Percentiles rank a stretch among this genome's conserved stretches.
These are phyloP conservation scores for Blastocystis sp. DNA, from an alignment of 352 stramenopile genomes.

Conservation along the genomic window DNA sequence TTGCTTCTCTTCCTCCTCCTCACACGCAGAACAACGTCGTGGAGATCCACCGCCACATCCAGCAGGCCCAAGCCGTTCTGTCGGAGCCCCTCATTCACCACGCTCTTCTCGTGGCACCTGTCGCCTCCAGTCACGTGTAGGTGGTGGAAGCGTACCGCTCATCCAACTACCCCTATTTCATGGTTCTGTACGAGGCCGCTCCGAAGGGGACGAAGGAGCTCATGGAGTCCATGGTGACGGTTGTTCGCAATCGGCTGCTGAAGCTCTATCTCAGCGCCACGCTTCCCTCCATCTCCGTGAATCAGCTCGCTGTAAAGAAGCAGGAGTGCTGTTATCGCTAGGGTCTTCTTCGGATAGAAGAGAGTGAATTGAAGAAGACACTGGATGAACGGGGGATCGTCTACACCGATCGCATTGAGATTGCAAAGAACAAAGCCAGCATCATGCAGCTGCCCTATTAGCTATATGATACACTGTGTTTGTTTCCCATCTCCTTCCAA, in stretches of 20 bases:
- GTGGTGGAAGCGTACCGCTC: slow-evolving; percentile 16
- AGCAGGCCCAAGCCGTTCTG: background rate
- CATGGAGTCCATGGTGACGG: slow-evolving; percentile 10
- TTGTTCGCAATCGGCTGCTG: background rate
- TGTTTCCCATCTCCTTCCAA: too few relatives aligned
- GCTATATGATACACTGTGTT: too few relatives aligned
- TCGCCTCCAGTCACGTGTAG: background rate
- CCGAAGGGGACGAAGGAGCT: background rate
- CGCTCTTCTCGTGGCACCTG: slow-evolving; percentile 2
- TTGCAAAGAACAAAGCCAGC: background rate
- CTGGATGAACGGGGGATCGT: background rate
- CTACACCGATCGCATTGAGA: slow-evolving; percentile 3
- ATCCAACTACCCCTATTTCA: slow-evolving; percentile 26
- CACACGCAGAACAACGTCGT: slow-evolving; percentile 3
- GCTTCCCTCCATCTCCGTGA: slow-evolving; percentile 1
- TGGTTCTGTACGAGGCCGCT: slow-evolving; percentile 19
- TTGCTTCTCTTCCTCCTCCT: background rate
- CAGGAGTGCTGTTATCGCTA: background rate
- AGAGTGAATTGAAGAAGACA: background rate
- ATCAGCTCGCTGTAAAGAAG: slow-evolving; percentile 1
- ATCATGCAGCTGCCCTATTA: slow-evolving; percentile 43
- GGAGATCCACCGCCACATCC: slow-evolving; percentile 30
- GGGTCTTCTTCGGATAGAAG: background rate
- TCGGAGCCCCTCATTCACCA: slow-evolving; percentile 19
- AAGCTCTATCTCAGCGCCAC: slow-evolving; percentile 11